phyloP scores from a whole-genome alignment of 2,329 filamentous ascomycete genomes.

The Aspergillus felis region DNA sequence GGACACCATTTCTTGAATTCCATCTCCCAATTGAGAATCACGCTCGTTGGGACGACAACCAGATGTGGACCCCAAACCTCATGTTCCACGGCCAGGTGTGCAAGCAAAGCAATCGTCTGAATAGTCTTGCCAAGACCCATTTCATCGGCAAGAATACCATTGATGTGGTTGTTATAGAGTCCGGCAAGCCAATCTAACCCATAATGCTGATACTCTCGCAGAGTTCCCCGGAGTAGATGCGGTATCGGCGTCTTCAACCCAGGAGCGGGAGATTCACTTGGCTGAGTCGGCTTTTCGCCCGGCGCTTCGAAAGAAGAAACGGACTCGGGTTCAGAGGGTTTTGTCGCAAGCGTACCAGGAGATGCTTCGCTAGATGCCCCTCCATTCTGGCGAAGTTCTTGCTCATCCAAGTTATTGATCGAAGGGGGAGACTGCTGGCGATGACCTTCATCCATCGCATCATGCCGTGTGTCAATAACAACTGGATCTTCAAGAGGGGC shows the following conservation, averaged over 20 bases:
- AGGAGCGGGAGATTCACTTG: constrained; percentile 39
- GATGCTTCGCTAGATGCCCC: constrained; percentile 41
- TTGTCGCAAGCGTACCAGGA: constrained; percentile 41
- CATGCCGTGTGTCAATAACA: constrained; percentile 1
- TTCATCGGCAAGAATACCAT: constrained; percentile 94
- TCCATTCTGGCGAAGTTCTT: constrained; percentile 25
- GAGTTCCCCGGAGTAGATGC: constrained; percentile 76
- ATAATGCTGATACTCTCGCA: constrained; percentile 94
- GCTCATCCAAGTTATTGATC: constrained; percentile 9
- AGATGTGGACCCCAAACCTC: constrained; percentile 94
- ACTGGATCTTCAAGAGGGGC: constrained; percentile 9
- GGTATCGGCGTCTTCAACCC: constrained; percentile 67
- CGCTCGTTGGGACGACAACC: constrained; percentile 93
- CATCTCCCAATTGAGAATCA: constrained; percentile 99
- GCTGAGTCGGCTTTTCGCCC: constrained; percentile 30
- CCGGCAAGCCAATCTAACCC: constrained; percentile 97
- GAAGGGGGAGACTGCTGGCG: background rate
- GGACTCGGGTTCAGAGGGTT: constrained; percentile 44
- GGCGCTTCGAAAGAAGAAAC: constrained; percentile 38
- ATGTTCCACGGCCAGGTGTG: constrained; percentile 85
- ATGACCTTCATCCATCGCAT: background rate
- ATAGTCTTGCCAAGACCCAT: constrained; percentile 99
- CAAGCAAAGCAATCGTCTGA: constrained; percentile 90
- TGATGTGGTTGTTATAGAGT: constrained; percentile 86
- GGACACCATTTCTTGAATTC: constrained; percentile 99